Evolutionary conservation across 192 early-diverging fungal genomes (phyloP), one percentile per base, ranked within the genome.

Genomic region (Podila epigama): DNA sequence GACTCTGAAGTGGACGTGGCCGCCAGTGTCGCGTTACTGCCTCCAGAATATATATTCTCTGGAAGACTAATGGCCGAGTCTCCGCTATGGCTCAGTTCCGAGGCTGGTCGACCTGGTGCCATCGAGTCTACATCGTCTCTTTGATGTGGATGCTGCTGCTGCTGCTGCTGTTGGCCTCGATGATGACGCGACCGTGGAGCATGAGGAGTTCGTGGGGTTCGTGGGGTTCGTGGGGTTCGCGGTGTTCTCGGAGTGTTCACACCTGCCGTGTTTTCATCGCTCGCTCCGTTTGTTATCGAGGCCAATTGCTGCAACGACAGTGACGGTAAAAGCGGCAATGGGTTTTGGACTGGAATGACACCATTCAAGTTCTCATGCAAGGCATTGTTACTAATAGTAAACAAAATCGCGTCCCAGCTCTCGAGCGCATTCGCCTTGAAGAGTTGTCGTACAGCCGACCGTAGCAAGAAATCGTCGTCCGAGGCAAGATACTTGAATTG

Each of bases 401-500:
- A 92, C 56, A 92, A 64, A 11, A 90, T 85, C 2, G 90, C 85
- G 51, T 92, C 91, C 35, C 67, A 69, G 4, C 75, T 56, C 55
- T 92, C 91, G 35, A 92, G 73, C 2, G 91, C 91, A 75, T 91
- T 84, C 20, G 62, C 54, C 57, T 88, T 89, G 62, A 92, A 92
- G 40, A 79, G 82, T 16, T 88, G 80, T 50, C 91, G 79, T 20
- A 90, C 75, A 0, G 72, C 25, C 3, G 90, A 72, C 22, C 90
- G 82, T 79, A 92, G 84, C 5, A 92, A 68, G 35, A 89, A 92
- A 62, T 92, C 91, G 75, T 92, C 91, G 71, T 92, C 91, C 9
- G 87, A 84, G 5, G 81, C 87, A n/a, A 82, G 54, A 58, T 84
- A 90, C 39, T 72, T 63, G 36, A 89, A 83, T 28, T 81, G 75